Conservation (phyloP, 805 yeast species). For the Sugiyamaella floridensis region DNA sequence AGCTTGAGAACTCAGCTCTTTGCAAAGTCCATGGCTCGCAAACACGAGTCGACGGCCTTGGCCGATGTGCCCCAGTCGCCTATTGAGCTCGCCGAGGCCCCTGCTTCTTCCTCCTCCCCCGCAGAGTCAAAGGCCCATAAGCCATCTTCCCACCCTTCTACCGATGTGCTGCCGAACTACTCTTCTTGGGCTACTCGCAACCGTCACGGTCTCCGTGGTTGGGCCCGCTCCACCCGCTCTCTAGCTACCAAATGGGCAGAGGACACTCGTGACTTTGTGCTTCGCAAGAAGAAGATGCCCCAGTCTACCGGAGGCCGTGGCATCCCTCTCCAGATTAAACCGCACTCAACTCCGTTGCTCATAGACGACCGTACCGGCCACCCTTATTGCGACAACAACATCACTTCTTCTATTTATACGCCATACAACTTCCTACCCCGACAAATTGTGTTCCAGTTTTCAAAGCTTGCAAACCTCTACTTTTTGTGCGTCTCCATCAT, state of each 20-base stretch:
- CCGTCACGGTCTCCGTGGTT: neutral
- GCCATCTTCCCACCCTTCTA: neutral
- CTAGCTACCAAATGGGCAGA: neutral
- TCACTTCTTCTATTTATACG: conserved; percentile 84
- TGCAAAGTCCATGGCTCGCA: conserved; percentile 32
- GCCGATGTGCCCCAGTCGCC: neutral
- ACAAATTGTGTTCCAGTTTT: conserved; percentile 84
- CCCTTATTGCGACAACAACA: conserved; percentile 58
- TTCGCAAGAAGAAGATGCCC: conserved; percentile 29
- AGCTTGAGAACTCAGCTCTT: conserved; percentile 61
- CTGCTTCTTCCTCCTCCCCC: neutral
- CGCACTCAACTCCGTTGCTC: conserved; percentile 33
- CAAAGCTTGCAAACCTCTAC: conserved; percentile 86
- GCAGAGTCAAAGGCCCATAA: neutral
- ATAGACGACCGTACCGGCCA: conserved; percentile 63
- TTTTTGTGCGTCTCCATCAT: conserved; percentile 83
- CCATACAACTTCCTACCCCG: conserved; percentile 76
- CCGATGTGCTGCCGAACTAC: conserved; percentile 22
- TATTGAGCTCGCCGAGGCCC: neutral
- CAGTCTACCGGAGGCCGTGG: conserved; percentile 64
- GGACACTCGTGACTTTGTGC: conserved; percentile 21
- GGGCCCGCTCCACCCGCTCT: neutral
- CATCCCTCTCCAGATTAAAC: conserved; percentile 56
- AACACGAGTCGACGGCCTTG: conserved; percentile 4
- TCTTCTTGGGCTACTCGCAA: conserved; percentile 21